Percentiles rank a stretch among this genome's conserved stretches.
These are phyloP conservation scores for Globisporangium sylvaticum DNA, from an alignment of 352 stramenopile species.

Conservation along the genomic window DNA sequence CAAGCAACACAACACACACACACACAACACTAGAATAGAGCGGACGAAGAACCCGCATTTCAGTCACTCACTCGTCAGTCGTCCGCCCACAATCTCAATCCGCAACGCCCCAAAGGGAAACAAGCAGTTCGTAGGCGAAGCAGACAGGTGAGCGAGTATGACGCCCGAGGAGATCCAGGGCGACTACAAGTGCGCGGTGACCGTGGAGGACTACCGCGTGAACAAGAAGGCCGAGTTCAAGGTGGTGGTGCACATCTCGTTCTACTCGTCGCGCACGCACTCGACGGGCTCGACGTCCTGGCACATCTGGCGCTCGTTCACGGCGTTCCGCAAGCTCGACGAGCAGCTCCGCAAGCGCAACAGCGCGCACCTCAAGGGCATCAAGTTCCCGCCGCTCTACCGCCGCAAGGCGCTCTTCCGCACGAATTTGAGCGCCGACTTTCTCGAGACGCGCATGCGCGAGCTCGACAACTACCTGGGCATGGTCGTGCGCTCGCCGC, in stretches of 20 bases:
- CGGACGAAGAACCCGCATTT: too few relatives aligned
- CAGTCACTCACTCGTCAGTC: too few relatives aligned
- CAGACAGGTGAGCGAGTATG: slow-evolving; percentile 25
- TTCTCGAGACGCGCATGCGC: slow-evolving; percentile 50
- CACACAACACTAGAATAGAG: too few relatives aligned
- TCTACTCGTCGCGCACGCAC: slow-evolving; percentile 74
- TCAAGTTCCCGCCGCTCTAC: slow-evolving; percentile 82
- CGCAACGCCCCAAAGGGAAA: too few relatives aligned
- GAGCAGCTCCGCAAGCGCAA: slow-evolving; percentile 76
- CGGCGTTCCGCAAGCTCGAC: slow-evolving; percentile 77
- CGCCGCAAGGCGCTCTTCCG: slow-evolving; percentile 66
- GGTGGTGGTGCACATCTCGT: slow-evolving; percentile 59
- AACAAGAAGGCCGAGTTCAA: slow-evolving; percentile 84
- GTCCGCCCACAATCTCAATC: too few relatives aligned
- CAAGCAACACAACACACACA: too few relatives aligned
- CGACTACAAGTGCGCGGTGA: slow-evolving; percentile 58
- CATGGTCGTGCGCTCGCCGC: slow-evolving; percentile 50
- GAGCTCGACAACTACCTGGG: slow-evolving; percentile 80
- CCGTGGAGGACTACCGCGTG: slow-evolving; percentile 69
- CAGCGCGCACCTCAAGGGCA: slow-evolving; percentile 66
- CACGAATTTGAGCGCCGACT: slow-evolving; percentile 56
- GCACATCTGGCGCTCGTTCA: slow-evolving; percentile 84
- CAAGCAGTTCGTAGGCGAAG: too few relatives aligned
- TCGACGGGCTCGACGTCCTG: slow-evolving; percentile 60
- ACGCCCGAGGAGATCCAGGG: slow-evolving; percentile 81